Base-by-base conservation (phyloP, 495 filamentous ascomycete species). In the Lepraria neglecta region DNA sequence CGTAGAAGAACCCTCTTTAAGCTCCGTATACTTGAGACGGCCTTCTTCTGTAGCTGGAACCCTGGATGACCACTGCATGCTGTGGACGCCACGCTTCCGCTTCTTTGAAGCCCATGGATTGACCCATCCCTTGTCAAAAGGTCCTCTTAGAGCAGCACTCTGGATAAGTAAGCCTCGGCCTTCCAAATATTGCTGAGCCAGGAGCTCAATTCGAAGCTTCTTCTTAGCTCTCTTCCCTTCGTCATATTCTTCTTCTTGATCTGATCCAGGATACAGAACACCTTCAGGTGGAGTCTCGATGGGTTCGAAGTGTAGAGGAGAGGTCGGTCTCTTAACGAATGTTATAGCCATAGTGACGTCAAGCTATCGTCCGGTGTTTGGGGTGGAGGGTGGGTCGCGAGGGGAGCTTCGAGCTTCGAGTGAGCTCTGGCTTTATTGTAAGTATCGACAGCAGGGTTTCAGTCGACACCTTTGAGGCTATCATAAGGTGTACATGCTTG, bases 121-220 rank as follows among this genome's bases (percentile, higher is more conserved):
- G 28, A 65, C 62, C 87, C 87, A 90, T 31, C 75, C 78, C 0
- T 76, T 69, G 17, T 83, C 78, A 54, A 89, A 86, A 0, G 87
- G 87, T 0, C 87, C 87, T 24, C 72, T 76, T 19, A 90, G 71
- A 11, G 77, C 75, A 14, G 86, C 83, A 6, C 85, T 87, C 3
- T 84, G 69, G 19, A 91, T 79, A 58, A 81, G 78, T 1, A 86
- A 63, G 3, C 78, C 76, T 38, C 75, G 74, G 1, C 86, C 86
- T 19, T 77, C 69, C 30, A 88, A 74, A 63, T 84, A 90, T 17
- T 80, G 72, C 40, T 78, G 73, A 10, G 79, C 87, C 19, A 83
- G 71, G 5, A 74, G 72, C 69, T 90, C 86, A 58, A 83, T 81
- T 66, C 82, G 75, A 50, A 74, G 69, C 9, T 75, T 76, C 64